Evolutionary conservation across 2,329 filamentous ascomycete species (phyloP), one percentile per base, ranked within the genome.

Genomic region (Mycosphaerelloides madeirae): DNA sequence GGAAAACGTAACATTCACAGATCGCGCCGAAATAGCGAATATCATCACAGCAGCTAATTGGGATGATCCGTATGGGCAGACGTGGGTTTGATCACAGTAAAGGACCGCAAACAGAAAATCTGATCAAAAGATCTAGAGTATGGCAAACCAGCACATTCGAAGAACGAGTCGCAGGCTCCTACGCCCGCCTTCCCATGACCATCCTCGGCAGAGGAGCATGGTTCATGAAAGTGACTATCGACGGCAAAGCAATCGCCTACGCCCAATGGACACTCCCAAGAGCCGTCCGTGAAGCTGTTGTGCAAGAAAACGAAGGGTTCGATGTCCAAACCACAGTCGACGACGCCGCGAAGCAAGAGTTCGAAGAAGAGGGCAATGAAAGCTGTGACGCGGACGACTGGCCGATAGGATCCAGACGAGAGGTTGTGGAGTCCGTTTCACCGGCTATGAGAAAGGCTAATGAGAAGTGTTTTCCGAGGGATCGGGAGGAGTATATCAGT

Each of bases 401-500:
- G 13, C 33, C 33, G 11, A 14, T 6, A 6, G 33, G 33, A 18
- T 6, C 19, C 9, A 3, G 33, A 35, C 14, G 9, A 3, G 33
- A 35, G 12, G 33, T 35, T 12, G 16, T 35, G 9, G 11, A 35
- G 6, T 8, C 31, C 9, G 16, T 8, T 12, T 12, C 14, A 18
- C 33, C 33, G 19, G n/a, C 33, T 15, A 35, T 35, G 33, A 8
- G 6, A 19, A 12, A 18, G 15, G 33, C 14, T 19, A 6, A 19
- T 4, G 8, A 6, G 15, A 12, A 35, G 15, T 8, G 6, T 14
- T 35, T 35, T 19, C 33, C 33, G 8, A 8, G 28, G 36, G 16
- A 38, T 22, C n/a, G n/a, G n/a, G 36, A 38, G 14, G 36, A 38
- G 19, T 29, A 38, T 22, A 38, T 38, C 36, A 28, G 36, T 22